Evolutionary conservation across 1,284 basidiomycete genomes (phyloP), one percentile per base, ranked within the genome.

Genomic region (Agaricales sp.): DNA sequence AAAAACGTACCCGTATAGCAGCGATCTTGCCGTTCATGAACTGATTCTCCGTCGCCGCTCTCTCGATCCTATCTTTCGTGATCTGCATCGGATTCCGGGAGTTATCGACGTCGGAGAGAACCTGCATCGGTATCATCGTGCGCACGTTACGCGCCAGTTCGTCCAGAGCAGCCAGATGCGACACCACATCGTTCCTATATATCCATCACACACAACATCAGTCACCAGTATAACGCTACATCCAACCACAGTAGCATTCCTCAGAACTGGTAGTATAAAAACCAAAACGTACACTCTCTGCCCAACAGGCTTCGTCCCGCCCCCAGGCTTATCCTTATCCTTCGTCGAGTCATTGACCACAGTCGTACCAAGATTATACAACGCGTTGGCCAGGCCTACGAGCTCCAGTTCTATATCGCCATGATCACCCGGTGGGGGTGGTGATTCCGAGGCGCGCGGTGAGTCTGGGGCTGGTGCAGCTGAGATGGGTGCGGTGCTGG

Each of bases 21-120:
- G 77, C 72, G 43, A 91, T 82, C 59, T 90, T 90, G n/a, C 85
- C 88, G 60, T 90, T 88, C 77, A 90, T 87, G 58, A 88, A 90
- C 62, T 89, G 86, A 60, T 91, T 92, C 65, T 90, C 87, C 1
- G 85, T 85, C 19, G 87, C 83, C 0, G 86, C 77, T 46, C 87
- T 74, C 62, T 91, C 87, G 12, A 90, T 62, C 44, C 82, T 71
- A 53, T 90, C 85, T 52, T 78, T 77, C 11, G 87, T 90, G 52
- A 88, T 69, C 57, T 78, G 74, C 76, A 87, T 82, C 2, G 87
- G 87, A 59, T 91, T 90, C 50, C 79, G 75, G 8, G 81, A 73
- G 55, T 79, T 80, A 65, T 91, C 88, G 50, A 90, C 82, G 54
- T 88, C 83, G 30, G 73, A 69, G 16, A 88, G 64, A 21, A 87